Base-by-base conservation (phyloP, 768 basidiomycete genomes). In the Hydnomerulius pinastri region DNA sequence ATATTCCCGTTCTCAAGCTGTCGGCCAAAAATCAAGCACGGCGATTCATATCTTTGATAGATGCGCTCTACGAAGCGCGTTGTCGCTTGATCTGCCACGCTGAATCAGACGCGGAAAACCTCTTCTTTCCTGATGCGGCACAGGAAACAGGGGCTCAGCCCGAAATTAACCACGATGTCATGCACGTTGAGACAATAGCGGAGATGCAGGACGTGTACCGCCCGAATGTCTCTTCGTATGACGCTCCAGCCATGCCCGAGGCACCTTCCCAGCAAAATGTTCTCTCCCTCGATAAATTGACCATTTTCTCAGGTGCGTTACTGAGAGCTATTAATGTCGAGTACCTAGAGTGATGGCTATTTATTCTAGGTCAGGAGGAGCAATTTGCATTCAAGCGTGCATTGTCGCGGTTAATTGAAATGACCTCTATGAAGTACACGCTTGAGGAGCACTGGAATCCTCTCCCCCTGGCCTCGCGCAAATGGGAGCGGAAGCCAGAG, bases 301-400 rank as follows among this genome's bases (percentile, higher is more conserved):
- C 77, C 1, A 81, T 84, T 36, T 82, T 82, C 58, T 76, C 72
- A 2, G 71, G 74, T 73, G 46, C 17, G 68, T 60, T 32, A 24
- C 28, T 23, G 10, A 15, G n/a, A 23, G 25, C 23, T 13, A 7
- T 27, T 25, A 21, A 37, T 39, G 24, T 36, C 15, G 39, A 10
- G 24, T 30, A 27, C 17, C 10, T 17, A 12, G n/a, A 10, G 18
- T 25, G 24, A 24, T 10, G 23, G 10, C n/a, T 9, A 25, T 41
- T 35, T 35, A 13, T 35, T 35, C 33, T 68, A 64, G 82, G 78
- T 13, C 72, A 83, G 61, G 83, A 84, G 56, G 82, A 85, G 63
- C 75, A 78, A 29, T 83, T 84, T 58, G 80, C 80, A 2, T 84
- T 77, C 72, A 80, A 80, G 67, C 76, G 82, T 33, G 83, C 82